phyloP scores from a whole-genome alignment of 2,329 filamentous ascomycete species.

The Bipolaris zeicola region DNA sequence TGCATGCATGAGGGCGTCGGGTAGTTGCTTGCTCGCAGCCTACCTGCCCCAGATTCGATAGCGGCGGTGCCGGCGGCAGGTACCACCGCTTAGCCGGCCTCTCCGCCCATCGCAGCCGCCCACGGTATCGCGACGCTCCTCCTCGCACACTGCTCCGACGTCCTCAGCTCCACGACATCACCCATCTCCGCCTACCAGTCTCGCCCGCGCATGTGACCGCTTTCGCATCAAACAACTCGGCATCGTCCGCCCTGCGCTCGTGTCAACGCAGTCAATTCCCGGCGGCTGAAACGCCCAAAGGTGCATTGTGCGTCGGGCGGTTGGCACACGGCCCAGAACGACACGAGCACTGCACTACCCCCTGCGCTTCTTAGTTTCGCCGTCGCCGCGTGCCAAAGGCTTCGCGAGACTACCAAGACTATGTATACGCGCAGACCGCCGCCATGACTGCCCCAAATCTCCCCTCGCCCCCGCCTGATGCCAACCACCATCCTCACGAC shows the following conservation, averaged over 20 bases:
- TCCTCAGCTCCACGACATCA: slow-evolving; percentile 11
- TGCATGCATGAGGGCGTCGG: not conserved
- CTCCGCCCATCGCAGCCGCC: slow-evolving; percentile 4
- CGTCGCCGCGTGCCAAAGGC: slow-evolving; percentile 16
- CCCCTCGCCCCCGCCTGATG: slow-evolving; percentile 21
- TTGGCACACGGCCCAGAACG: slow-evolving; percentile 27
- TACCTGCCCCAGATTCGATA: slow-evolving; percentile 14
- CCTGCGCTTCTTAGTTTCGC: slow-evolving; percentile 21
- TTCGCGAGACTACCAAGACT: slow-evolving; percentile 18
- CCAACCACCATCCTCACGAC: slow-evolving; percentile 16
- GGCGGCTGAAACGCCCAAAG: slow-evolving; percentile 45
- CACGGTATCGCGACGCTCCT: slow-evolving; percentile 8
- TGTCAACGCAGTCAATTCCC: slow-evolving; percentile 24
- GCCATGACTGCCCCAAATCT: slow-evolving; percentile 35
- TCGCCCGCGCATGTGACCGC: slow-evolving; percentile 27
- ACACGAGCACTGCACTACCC: slow-evolving; percentile 25
- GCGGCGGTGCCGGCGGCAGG: slow-evolving; percentile 25
- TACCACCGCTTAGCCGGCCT: slow-evolving; percentile 16
- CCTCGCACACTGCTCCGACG: slow-evolving; percentile 21
- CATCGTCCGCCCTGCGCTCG: slow-evolving; percentile 29
- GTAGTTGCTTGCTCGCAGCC: not conserved
- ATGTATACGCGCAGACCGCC: slow-evolving; percentile 37
- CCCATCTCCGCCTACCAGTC: slow-evolving; percentile 30
- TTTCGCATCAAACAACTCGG: slow-evolving; percentile 30
- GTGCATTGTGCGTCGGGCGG: slow-evolving; percentile 35